A percentile compares a stretch with the other conserved stretches of the same genome.
phyloP scores from a whole-genome alignment of 352 stramenopile genomes.

The Pythium phragmitis region DNA sequence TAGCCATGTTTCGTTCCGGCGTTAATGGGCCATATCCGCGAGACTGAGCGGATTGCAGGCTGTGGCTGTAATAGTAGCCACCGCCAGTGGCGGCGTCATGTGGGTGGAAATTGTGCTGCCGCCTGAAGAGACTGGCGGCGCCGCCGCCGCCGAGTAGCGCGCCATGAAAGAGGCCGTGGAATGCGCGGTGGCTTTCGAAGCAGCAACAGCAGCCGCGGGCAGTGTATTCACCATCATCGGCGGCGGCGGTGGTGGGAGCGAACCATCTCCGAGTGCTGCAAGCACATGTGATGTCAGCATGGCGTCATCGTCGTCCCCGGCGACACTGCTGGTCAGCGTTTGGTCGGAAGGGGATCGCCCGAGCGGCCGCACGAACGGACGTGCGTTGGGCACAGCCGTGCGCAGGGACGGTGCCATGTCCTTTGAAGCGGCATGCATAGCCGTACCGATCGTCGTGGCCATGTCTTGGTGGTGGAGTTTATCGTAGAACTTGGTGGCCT shows the following conservation, averaged over 20 bases:
- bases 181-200: too few species aligned
- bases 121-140: not conserved
- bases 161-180: not conserved
- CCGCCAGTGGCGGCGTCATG: too few species aligned
- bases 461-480: conserved; percentile 39
- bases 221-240: not conserved
- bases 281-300: conserved; percentile 4
- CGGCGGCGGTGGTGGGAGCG: not conserved
- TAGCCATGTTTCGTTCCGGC: not conserved
- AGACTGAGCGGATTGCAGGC: not conserved
- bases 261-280: not conserved
- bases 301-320: conserved; percentile 45
- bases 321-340: conserved; percentile 33
- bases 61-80: not conserved
- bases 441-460: conserved; percentile 2
- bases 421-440: conserved; percentile 24
- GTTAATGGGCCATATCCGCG: not conserved
- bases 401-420: conserved; percentile 29
- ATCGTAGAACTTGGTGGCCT: conserved; percentile 49
- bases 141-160: not conserved
- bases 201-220: not conserved
- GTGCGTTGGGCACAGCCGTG: conserved; percentile 51
- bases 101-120: not conserved
- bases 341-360: conserved; percentile 25
- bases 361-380: conserved; percentile 65